Evolutionary conservation across 495 filamentous ascomycete genomes (phyloP).

Genomic region (Glutinoglossum americanum): DNA sequence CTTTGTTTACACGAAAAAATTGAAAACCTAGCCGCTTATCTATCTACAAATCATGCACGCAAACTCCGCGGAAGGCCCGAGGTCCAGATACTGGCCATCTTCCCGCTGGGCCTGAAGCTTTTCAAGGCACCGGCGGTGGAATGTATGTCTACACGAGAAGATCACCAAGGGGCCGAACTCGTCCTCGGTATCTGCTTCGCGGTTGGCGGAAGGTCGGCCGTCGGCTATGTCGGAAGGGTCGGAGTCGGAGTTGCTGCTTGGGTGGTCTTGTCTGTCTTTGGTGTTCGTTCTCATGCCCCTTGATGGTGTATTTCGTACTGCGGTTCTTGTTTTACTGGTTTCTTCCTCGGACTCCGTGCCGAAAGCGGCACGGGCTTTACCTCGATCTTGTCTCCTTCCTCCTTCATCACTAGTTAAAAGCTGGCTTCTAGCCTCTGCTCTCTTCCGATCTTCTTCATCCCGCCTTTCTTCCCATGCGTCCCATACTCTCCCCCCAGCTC

Average conservation of each 20-base stretch:
- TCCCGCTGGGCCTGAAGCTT: conserved; percentile 22
- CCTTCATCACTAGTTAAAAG: not conserved
- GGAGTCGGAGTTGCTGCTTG: not conserved
- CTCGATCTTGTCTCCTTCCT: conserved; percentile 4
- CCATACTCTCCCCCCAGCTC: conserved; percentile 56
- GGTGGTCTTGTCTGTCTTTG: too few species aligned
- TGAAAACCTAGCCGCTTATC: not conserved
- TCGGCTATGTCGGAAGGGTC: not conserved
- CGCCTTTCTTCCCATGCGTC: conserved; percentile 55
- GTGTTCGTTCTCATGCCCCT: too few species aligned
- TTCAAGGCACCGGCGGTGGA: conserved; percentile 38
- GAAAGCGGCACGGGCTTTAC: not conserved
- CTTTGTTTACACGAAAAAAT: not conserved
- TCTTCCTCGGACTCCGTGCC: not conserved
- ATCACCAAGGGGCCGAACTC: conserved; percentile 30
- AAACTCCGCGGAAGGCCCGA: conserved; percentile 12
- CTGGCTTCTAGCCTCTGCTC: not conserved
- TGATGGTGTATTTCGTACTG: too few species aligned
- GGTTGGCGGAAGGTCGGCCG: not conserved
- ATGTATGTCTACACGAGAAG: conserved; percentile 39
- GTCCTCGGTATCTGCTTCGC: not conserved
- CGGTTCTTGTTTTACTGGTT: not conserved
- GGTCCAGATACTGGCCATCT: not conserved
- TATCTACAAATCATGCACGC: conserved; percentile 10
- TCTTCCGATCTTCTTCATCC: conserved; percentile 12